A percentile compares a stretch with the other conserved stretches of the same genome.
phyloP scores from a whole-genome alignment of 805 yeast genomes.

The Wickerhamomyces rabaulensis region DNA sequence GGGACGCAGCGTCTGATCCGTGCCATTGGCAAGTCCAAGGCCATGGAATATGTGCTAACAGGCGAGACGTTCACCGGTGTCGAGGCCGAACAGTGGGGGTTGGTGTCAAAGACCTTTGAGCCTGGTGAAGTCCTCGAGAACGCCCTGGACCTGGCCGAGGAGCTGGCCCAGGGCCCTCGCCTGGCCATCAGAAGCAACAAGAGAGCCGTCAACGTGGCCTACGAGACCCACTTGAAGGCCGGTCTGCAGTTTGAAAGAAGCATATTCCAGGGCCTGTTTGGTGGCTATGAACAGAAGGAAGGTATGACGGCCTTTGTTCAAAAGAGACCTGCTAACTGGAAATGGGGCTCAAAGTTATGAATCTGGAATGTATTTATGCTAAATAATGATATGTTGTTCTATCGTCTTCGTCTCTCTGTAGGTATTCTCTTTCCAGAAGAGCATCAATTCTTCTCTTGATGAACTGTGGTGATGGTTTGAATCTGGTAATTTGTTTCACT shows the following conservation, averaged over 20 bases:
- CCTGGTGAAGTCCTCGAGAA: conserved; percentile 34
- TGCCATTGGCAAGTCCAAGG: conserved; percentile 44
- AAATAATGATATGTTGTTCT: conserved; percentile 59
- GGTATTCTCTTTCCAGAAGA: conserved; percentile 74
- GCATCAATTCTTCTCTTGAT: conserved; percentile 73
- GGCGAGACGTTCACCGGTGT: conserved; percentile 39
- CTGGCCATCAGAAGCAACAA: conserved; percentile 42
- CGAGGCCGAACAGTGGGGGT: conserved; percentile 44
- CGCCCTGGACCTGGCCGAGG: conserved; percentile 39
- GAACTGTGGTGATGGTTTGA: conserved; percentile 60
- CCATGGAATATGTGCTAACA: conserved; percentile 44
- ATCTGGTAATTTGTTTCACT: conserved; percentile 56
- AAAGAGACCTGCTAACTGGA: conserved; percentile 34
- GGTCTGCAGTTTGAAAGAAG: conserved; percentile 39
- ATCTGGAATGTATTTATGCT: conserved; percentile 34
- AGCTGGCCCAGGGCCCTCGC: conserved; percentile 36
- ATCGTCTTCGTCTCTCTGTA: conserved; percentile 64
- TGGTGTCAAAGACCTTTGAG: conserved; percentile 37
- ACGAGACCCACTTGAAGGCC: conserved; percentile 29
- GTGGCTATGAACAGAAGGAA: conserved; percentile 41
- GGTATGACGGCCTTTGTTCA: conserved; percentile 49
- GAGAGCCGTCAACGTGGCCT: conserved; percentile 36
- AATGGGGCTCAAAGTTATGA: conserved; percentile 12
- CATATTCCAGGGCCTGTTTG: conserved; percentile 42
- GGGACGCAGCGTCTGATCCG: conserved; percentile 47